Percentiles rank a stretch among this genome's conserved stretches.
Evolutionary conservation across 305 asterid genomes (phyloP).

Genomic region (Plantago coronopus): DNA sequence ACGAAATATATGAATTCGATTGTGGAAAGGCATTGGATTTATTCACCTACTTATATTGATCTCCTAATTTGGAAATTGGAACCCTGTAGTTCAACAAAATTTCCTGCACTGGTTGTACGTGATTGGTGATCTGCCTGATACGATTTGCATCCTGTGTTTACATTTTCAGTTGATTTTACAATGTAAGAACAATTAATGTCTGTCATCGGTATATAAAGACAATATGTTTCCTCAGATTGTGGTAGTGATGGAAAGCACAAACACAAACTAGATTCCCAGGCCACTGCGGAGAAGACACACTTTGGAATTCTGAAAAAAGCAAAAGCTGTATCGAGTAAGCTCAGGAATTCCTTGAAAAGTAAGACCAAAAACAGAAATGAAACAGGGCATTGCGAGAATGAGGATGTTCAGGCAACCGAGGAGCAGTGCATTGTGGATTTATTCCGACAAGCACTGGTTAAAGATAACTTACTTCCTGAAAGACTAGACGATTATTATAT

Average conservation of each 20-base stretch:
- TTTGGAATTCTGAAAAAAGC: conserved; percentile 39
- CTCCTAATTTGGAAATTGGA: no score
- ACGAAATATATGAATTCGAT: no score
- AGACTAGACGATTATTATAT: conserved; percentile 59
- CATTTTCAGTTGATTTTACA: no score
- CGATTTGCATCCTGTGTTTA: no score
- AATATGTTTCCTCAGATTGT: conserved; percentile 35
- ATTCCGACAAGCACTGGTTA: conserved; percentile 49
- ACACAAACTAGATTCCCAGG: conserved; percentile 32
- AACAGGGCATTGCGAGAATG: conserved; percentile 27
- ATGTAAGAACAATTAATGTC: background rate
- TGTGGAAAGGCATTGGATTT: no score
- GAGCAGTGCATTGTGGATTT: conserved; percentile 50
- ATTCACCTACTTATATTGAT: no score
- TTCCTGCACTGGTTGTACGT: no score
- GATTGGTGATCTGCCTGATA: no score
- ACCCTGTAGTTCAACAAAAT: no score
- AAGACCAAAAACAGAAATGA: conserved; percentile 33
- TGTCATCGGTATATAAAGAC: no score
- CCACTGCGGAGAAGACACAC: conserved; percentile 35
- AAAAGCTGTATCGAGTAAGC: conserved; percentile 31
- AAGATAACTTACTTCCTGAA: conserved; percentile 54
- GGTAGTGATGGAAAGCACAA: conserved; percentile 34
- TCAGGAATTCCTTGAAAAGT: conserved; percentile 36
- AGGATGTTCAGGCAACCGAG: conserved; percentile 40